Base-by-base conservation (phyloP, 139 green algal genomes). In the Coelastrella sp. region DNA sequence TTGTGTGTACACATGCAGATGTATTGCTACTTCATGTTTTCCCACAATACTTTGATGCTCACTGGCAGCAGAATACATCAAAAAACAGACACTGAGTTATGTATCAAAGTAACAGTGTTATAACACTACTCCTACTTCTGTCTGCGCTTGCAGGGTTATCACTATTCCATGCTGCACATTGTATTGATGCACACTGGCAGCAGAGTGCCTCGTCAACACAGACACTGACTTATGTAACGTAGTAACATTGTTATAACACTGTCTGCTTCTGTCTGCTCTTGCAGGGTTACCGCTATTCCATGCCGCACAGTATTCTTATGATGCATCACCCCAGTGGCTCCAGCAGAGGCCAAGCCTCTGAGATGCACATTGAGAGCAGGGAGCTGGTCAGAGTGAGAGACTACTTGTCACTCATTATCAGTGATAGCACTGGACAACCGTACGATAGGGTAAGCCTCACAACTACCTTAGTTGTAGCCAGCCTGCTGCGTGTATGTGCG, bases 121-220 rank as follows among this genome's bases (percentile, higher is more conserved):
- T 47, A 47, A 71, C 61, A 71, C 11, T 2, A 19, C 11, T 47
- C 0, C 61, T 71, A 13, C 61, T 19, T 71, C 10, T 13, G 32
- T 71, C 3, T 71, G 10, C 61, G 0, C 65, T 66, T 58, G 54
- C 95, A 98, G 95, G 97, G 97, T 75, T 98, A 98, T 93, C 94
- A 97, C 23, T 97, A 95, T 86, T 94, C 95, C 3, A 95, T 99
- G 94, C 97, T 96, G 8, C 97, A 99, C 95, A 98, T 95, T 64
- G 95, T 96, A 87, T 97, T 99, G 94, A 99, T 99, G 91, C 95
- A 99, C 90, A 98, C 99, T 82, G 98, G 99, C 95, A 95, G 95
- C 5, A 91, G 93, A 19, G 98, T 99, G 96, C 94, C 32, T 47
- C 32, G 32, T 47, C 0, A 47, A 47, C 32, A 47, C 32, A 47